Evolutionary conservation across 129 eudicot genomes (phyloP).

Genomic region (Solidago caesia): DNA sequence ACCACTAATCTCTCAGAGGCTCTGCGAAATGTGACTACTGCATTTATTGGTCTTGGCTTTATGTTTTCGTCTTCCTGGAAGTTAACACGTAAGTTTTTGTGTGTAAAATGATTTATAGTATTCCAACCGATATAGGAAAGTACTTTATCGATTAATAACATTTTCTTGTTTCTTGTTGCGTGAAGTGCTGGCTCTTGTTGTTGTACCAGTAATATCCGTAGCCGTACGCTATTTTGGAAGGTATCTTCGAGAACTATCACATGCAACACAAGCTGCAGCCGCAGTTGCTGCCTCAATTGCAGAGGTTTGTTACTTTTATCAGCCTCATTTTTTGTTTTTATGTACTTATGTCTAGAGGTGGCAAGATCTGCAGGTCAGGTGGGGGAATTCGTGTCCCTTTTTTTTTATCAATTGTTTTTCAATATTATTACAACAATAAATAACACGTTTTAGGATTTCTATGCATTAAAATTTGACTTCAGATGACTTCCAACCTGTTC

Average conservation of each 20-base stretch:
- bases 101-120: not conserved
- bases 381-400: no score
- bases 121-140: not conserved
- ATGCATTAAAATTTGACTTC: not conserved
- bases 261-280: constrained; percentile 58
- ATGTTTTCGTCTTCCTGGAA: constrained; percentile 98
- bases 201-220: constrained; percentile 79
- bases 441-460: not conserved
- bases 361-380: not conserved
- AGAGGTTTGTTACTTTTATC: constrained; percentile 30
- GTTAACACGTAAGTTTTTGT: constrained; percentile 57
- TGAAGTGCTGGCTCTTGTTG: constrained; percentile 81
- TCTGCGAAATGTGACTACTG: constrained; percentile 51
- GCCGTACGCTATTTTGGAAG: constrained; percentile 51
- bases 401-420: not conserved
- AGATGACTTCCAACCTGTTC: not conserved
- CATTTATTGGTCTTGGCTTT: constrained; percentile 71
- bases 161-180: constrained; percentile 6
- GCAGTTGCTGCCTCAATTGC: constrained; percentile 60
- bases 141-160: not conserved
- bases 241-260: constrained; percentile 48
- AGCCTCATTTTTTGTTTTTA: not conserved
- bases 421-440: not conserved
- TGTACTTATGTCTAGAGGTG: not conserved
- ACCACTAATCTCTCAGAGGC: constrained; percentile 67